Evolutionary conservation across 345 rosid species (phyloP), one percentile per base, ranked within the genome.

Genomic region (Cardiospermum halicacabum): DNA sequence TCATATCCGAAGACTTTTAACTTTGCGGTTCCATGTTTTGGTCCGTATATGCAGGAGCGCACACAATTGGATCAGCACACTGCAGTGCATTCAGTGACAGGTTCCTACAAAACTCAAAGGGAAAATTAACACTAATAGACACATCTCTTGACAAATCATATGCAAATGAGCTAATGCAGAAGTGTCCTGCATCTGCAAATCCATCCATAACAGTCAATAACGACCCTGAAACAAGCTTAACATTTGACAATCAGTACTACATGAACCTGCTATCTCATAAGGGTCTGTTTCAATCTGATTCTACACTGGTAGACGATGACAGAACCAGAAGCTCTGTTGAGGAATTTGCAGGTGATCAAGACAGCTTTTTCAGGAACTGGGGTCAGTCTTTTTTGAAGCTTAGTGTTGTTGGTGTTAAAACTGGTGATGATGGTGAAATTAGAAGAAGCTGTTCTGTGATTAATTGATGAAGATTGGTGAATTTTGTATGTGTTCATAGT

Each of bases 221-320:
- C 26, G 94, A 89, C 70, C 91, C 91, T 13, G 73, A 71, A 45
- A 82, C 96, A 3, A 78, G 94, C 0, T 48, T 69, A 0, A 53
- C 74, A 3, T 89, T 89, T 24, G 94, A 89, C 53, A 89, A 85
- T 53, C 94, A 85, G 61, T 89, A 87, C 57, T 85, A 76, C 69
- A 56, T 27, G 65, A 89, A 89, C 62, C 75, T 87, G 18, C 3
- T 77, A 10, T 74, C 76, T 1, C 88, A 76, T 56, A 85, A 77
- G 59, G 91, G 94, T 26, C 79, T 90, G 34, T 85, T 90, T 66
- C 92, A 84, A 56, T 84, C 96, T 0, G 96, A 89, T 81, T 85
- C 94, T 0, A 78, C 72, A 42, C 85, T 87, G 31, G 37, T 82
- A 57, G 70, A 74, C 7, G 88, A 90, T 57, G 43, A 58, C 11